Percentiles rank a stretch among this genome's conserved stretches.
phyloP scores from a whole-genome alignment of 257 asterid species.

The Solanum lycopersicoides region DNA sequence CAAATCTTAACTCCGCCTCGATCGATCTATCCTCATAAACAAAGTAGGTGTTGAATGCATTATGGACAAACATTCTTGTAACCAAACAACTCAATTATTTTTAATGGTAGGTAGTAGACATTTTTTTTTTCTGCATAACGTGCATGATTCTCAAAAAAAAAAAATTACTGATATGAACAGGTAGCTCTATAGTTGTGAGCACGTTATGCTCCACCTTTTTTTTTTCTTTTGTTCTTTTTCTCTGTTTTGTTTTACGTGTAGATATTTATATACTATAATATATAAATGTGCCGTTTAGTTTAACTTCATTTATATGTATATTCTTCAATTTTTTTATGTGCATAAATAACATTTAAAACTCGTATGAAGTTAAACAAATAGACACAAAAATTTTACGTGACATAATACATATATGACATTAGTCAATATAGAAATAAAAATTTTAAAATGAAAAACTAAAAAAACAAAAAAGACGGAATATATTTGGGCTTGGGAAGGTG shows the following conservation, averaged over 20 bases:
- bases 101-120: neutral
- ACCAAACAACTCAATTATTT: neutral
- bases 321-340: fast-evolving
- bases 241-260: neutral
- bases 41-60: neutral
- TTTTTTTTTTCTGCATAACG: neutral
- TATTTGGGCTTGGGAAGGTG: neutral
- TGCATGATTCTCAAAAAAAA: neutral
- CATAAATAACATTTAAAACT: too few relatives aligned
- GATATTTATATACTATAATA: neutral
- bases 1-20: neutral
- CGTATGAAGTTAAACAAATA: too few relatives aligned
- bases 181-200: neutral
- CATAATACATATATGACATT: too few relatives aligned
- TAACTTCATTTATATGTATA: too few relatives aligned
- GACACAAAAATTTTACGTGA: fast-evolving
- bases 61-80: neutral
- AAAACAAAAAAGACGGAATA: neutral
- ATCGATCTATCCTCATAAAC: neutral
- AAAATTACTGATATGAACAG: neutral
- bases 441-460: neutral
- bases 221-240: neutral
- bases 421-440: neutral
- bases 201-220: neutral
- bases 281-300: too few relatives aligned